phyloP scores from a whole-genome alignment of 2,329 filamentous ascomycete genomes.

The Apiospora saccharicola region DNA sequence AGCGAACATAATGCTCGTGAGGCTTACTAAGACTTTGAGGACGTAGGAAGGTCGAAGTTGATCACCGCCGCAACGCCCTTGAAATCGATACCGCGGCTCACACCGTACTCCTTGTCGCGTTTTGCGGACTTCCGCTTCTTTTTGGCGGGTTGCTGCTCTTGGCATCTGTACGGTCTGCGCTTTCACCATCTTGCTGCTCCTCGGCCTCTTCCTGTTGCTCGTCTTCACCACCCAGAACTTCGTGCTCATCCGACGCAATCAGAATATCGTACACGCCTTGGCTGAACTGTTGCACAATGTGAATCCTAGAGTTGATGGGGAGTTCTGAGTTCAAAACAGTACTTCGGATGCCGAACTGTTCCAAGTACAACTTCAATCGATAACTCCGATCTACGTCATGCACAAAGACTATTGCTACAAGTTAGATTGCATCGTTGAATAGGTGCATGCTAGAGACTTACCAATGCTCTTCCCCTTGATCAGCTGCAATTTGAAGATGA shows the following conservation, averaged over 20 bases:
- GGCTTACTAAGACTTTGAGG: conserved; percentile 77
- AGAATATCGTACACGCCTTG: conserved; percentile 97
- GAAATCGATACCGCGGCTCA: conserved; percentile 97
- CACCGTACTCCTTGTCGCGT: conserved; percentile 86
- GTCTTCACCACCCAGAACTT: conserved; percentile 69
- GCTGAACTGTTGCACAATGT: conserved; percentile 98
- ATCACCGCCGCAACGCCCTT: conserved; percentile 92
- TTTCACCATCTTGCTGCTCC: conserved; percentile 52
- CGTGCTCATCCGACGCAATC: conserved; percentile 92
- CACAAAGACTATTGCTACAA: conserved; percentile 75
- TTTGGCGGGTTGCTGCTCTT: conserved; percentile 46
- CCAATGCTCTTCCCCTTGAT: conserved; percentile 78
- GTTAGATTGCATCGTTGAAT: not conserved
- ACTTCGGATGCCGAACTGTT: conserved; percentile 95
- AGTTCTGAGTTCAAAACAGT: conserved; percentile 95
- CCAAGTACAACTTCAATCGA: conserved; percentile 90
- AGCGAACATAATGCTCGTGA: not conserved
- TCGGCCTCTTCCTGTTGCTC: conserved; percentile 45
- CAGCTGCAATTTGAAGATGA: conserved; percentile 93
- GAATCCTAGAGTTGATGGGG: conserved; percentile 89
- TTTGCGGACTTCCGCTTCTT: conserved; percentile 73
- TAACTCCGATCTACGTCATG: conserved; percentile 69
- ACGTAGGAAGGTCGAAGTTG: conserved; percentile 93
- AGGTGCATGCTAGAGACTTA: not conserved
- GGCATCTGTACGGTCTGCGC: conserved; percentile 41